Percentiles rank a stretch among this genome's conserved stretches.
phyloP scores from a whole-genome alignment of 73 alveolate genomes.

The Urostyla sp. region DNA sequence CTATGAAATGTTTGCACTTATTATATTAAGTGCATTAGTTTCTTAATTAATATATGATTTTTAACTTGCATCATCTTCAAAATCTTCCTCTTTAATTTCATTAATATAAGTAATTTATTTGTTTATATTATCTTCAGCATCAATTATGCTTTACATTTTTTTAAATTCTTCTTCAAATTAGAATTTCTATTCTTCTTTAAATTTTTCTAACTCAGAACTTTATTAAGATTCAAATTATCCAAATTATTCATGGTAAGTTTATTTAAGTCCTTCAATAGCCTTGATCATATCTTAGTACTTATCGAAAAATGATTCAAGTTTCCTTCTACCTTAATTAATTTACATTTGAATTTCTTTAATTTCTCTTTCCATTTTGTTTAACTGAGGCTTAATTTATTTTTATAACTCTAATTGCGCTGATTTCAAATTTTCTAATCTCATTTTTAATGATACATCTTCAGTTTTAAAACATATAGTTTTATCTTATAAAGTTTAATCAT shows the following conservation, averaged over 20 bases:
- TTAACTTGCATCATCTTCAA: constrained; percentile 6
- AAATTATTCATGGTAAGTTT: too few relatives aligned
- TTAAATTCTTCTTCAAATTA: constrained; percentile 34
- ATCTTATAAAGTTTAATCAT: constrained; percentile 44
- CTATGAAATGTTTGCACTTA: too few relatives aligned
- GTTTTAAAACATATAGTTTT: constrained; percentile 55
- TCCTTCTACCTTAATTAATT: constrained; percentile 40
- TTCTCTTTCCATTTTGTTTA: constrained; percentile 58
- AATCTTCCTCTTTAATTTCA: constrained; percentile 15
- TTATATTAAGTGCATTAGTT: too few relatives aligned
- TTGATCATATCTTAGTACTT: constrained; percentile 1
- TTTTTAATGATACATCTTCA: constrained; percentile 39
- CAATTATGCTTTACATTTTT: constrained; percentile 7
- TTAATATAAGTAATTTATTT: background rate
- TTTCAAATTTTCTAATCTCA: constrained; percentile 43
- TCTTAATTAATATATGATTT: background rate
- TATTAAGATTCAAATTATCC: background rate
- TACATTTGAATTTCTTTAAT: constrained; percentile 51
- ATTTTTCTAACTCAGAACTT: too few relatives aligned
- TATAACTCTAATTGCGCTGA: constrained; percentile 38
- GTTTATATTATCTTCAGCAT: constrained; percentile 19
- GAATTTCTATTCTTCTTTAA: too few relatives aligned
- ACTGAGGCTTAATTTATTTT: constrained; percentile 60
- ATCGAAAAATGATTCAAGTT: constrained; percentile 60
- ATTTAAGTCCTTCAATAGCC: too few relatives aligned